A percentile compares a stretch with the other conserved stretches of the same genome.
Conservation (phyloP, 2,329 filamentous ascomycete genomes). For the Talaromyces sp. region DNA sequence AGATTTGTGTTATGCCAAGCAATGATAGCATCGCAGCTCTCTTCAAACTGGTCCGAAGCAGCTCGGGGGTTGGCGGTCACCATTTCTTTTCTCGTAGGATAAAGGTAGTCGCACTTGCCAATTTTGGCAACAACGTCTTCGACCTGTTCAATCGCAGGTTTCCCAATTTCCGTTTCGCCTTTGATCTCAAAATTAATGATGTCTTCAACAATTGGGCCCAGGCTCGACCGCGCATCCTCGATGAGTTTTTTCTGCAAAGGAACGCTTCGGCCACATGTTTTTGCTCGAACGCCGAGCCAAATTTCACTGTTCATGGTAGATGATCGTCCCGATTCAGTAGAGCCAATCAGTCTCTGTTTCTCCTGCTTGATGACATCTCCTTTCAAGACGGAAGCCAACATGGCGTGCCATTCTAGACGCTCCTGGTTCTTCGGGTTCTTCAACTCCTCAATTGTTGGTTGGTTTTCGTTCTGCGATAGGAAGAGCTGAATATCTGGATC, state of each 20-base stretch:
- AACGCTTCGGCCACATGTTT: conserved; percentile 75
- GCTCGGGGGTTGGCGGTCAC: conserved; percentile 70
- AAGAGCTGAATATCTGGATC: conserved; percentile 92
- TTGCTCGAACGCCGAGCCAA: conserved; percentile 84
- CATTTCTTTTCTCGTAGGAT: conserved; percentile 73
- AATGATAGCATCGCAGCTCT: conserved; percentile 82
- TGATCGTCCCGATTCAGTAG: conserved; percentile 66
- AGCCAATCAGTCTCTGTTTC: conserved; percentile 89
- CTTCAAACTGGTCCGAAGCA: conserved; percentile 68
- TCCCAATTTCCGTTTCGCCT: conserved; percentile 85
- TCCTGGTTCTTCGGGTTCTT: conserved; percentile 84
- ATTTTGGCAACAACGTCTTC: conserved; percentile 85
- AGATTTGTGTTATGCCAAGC: conserved; percentile 97
- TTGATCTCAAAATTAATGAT: conserved; percentile 93
- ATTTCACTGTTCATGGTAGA: conserved; percentile 65
- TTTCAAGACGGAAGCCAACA: conserved; percentile 91
- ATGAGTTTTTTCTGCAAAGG: conserved; percentile 81
- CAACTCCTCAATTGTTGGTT: conserved; percentile 84
- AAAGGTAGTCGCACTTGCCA: conserved; percentile 79
- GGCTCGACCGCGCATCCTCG: conserved; percentile 70
- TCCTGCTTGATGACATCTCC: conserved; percentile 97
- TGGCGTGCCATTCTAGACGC: conserved; percentile 93
- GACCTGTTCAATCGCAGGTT: conserved; percentile 81
- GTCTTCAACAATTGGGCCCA: conserved; percentile 74
- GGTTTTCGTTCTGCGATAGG: conserved; percentile 81